Evolutionary conservation across 1,284 basidiomycete genomes (phyloP).

Genomic region (Melampsora occidentalis): DNA sequence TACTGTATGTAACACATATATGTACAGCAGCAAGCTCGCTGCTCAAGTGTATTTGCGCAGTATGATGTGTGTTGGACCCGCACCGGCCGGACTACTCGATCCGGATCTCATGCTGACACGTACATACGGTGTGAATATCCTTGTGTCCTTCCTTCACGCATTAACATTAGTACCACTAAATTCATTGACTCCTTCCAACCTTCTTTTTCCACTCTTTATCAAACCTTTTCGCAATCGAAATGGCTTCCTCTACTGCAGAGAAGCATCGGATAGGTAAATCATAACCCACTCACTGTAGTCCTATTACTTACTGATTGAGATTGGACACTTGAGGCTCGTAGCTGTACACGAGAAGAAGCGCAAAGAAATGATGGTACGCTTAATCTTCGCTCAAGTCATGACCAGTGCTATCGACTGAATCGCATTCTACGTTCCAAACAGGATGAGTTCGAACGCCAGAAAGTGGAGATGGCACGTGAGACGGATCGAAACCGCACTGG

Average conservation of each 20-base stretch:
- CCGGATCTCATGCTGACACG: no score
- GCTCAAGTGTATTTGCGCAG: no score
- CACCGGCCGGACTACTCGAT: no score
- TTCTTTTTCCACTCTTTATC: no score
- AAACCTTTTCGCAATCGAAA: neutral
- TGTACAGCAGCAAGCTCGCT: no score
- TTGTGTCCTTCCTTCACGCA: no score
- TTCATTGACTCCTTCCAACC: no score
- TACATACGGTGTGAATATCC: no score
- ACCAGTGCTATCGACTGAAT: neutral
- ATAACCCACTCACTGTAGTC: neutral
- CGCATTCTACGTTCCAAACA: constrained; percentile 27
- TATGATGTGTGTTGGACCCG: no score
- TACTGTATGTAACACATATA: no score
- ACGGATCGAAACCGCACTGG: constrained; percentile 51
- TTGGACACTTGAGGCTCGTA: neutral
- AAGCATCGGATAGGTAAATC: constrained; percentile 40
- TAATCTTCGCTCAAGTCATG: neutral
- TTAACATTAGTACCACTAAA: no score
- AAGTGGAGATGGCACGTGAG: constrained; percentile 67
- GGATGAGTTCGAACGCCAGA: constrained; percentile 84
- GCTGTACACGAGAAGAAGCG: constrained; percentile 64
- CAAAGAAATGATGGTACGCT: constrained; percentile 64
- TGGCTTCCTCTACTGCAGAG: constrained; percentile 44
- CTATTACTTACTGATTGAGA: neutral